phyloP scores from a whole-genome alignment of 345 rosid species.

The Trapa bicornis region DNA sequence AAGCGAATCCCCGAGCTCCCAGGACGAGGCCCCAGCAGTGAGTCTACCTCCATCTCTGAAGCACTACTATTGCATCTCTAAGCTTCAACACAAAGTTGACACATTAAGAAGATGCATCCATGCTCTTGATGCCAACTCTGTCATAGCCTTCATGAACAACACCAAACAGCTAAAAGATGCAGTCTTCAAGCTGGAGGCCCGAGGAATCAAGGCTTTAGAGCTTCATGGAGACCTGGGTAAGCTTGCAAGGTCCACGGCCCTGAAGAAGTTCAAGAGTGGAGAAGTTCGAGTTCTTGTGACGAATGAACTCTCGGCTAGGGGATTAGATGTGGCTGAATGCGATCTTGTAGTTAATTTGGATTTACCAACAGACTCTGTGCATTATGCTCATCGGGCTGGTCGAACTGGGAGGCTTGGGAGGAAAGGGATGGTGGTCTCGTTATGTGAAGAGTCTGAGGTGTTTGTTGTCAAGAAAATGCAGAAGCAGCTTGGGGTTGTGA shows the following conservation, averaged over 20 bases:
- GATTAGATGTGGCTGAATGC: slow-evolving; percentile 79
- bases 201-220: slow-evolving; percentile 69
- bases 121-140: slow-evolving; percentile 71
- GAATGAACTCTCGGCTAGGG: slow-evolving; percentile 93
- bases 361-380: slow-evolving; percentile 66
- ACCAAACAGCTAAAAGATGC: slow-evolving; percentile 81
- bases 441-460: slow-evolving; percentile 72
- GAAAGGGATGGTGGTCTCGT: slow-evolving; percentile 73
- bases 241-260: slow-evolving; percentile 71
- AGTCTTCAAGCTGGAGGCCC: slow-evolving; percentile 85
- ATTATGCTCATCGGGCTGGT: slow-evolving; percentile 88
- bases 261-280: slow-evolving; percentile 84
- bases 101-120: slow-evolving; percentile 74
- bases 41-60: slow-evolving; percentile 56
- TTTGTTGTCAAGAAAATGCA: slow-evolving; percentile 82
- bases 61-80: slow-evolving; percentile 64
- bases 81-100: slow-evolving; percentile 81
- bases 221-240: slow-evolving; percentile 93
- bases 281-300: slow-evolving; percentile 43
- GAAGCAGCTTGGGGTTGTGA: slow-evolving; percentile 65
- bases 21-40: slow-evolving; percentile 40
- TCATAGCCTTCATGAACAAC: slow-evolving; percentile 90
- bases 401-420: slow-evolving; percentile 85
- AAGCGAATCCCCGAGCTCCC: slow-evolving; percentile 24
- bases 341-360: slow-evolving; percentile 85